phyloP scores from a whole-genome alignment of 225 moss, liverwort and hornwort genomes.

The Neckera pumila region DNA sequence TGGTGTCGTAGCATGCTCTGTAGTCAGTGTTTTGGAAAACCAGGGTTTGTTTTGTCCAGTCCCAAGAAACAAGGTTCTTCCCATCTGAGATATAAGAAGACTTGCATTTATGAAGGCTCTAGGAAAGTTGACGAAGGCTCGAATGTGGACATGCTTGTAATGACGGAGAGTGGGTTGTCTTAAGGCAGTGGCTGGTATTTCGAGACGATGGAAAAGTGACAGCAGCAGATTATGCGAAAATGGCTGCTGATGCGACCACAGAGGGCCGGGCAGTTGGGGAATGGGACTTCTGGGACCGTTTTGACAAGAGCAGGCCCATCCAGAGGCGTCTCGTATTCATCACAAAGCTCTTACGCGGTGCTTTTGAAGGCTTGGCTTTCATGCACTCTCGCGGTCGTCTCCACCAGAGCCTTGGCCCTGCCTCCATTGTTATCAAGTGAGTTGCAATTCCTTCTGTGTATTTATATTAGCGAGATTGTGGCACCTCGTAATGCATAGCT shows the following conservation, averaged over 20 bases:
- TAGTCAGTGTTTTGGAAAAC: background rate
- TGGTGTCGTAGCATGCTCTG: background rate
- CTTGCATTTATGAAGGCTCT: background rate
- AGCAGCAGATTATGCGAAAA: slow-evolving; percentile 79
- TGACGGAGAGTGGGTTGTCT: slow-evolving; percentile 1
- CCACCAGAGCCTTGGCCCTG: slow-evolving; percentile 93
- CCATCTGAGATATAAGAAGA: background rate
- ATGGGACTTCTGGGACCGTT: slow-evolving; percentile 95
- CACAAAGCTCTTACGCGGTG: slow-evolving; percentile 75
- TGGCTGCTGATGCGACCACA: slow-evolving; percentile 61
- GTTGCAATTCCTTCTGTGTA: background rate
- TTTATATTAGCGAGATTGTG: background rate
- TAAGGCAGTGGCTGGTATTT: slow-evolving; percentile 88
- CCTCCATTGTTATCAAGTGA: slow-evolving; percentile 79
- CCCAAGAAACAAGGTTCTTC: background rate
- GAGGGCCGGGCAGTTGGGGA: slow-evolving; percentile 70
- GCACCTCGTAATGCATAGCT: background rate
- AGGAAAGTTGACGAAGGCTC: background rate
- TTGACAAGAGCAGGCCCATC: slow-evolving; percentile 67
- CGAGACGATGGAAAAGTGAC: slow-evolving; percentile 78
- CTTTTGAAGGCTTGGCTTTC: slow-evolving; percentile 71
- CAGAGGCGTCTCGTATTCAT: slow-evolving; percentile 63
- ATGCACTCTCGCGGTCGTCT: slow-evolving; percentile 88
- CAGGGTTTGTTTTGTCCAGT: background rate
- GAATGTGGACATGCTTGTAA: background rate